Evolutionary conservation across 2,329 filamentous ascomycete species (phyloP).

Genomic region (Aspergillus ustus): DNA sequence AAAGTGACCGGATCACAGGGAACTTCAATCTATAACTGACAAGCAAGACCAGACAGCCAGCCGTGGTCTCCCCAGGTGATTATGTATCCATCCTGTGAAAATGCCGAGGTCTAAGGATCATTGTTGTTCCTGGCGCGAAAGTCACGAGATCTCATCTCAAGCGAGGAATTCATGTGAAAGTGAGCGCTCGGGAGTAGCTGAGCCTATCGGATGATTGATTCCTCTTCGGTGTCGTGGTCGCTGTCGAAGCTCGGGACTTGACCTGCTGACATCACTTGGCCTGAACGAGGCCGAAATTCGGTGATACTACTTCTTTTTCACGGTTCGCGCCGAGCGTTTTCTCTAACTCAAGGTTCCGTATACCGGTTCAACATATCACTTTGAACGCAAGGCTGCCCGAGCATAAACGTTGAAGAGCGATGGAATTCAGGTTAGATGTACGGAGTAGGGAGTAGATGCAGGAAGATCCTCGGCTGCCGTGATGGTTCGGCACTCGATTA

Average conservation of each 20-base stretch:
- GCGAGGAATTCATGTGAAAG: constrained; percentile 30
- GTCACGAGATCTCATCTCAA: constrained; percentile 32
- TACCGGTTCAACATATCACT: not conserved
- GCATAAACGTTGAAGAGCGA: not conserved
- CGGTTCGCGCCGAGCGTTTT: not conserved
- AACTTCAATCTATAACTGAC: constrained; percentile 23
- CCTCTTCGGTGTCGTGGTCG: constrained; percentile 4
- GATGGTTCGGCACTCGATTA: not conserved
- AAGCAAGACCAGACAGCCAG: constrained; percentile 13
- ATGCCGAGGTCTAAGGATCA: constrained; percentile 39
- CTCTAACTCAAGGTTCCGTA: not conserved
- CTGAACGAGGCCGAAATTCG: not conserved
- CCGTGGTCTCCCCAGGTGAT: constrained; percentile 19
- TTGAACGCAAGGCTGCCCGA: not conserved
- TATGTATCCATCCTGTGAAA: constrained; percentile 30
- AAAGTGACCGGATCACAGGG: constrained; percentile 11
- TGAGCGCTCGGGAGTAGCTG: not conserved
- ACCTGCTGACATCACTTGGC: constrained; percentile 5
- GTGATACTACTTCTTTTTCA: not conserved
- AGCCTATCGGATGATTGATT: not conserved
- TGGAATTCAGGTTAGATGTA: not conserved
- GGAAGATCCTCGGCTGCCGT: not conserved
- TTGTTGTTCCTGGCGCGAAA: constrained; percentile 27
- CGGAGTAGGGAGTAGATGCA: not conserved
- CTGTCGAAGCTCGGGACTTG: constrained; percentile 5